Conservation (phyloP, 345 rosid species). For the Salix koriyanagi region DNA sequence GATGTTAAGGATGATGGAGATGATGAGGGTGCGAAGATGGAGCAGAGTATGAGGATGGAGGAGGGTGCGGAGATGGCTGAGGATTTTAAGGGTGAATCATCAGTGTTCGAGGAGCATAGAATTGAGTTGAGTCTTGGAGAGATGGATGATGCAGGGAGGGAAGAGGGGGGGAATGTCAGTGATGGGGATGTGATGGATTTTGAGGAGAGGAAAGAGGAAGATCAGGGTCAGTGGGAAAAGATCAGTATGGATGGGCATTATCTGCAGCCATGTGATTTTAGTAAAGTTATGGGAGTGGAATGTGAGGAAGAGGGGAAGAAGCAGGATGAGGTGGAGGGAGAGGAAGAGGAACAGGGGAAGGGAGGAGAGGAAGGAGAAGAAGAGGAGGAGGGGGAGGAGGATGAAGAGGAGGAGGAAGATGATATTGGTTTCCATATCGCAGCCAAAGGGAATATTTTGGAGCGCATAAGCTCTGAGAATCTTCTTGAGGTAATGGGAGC, state of each 20-base stretch:
- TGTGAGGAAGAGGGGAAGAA: slow-evolving; percentile 20
- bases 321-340: slow-evolving; percentile 23
- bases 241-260: slow-evolving; percentile 32
- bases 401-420: slow-evolving; percentile 35
- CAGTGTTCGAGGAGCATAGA: slow-evolving; percentile 48
- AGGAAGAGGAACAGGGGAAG: slow-evolving; percentile 15
- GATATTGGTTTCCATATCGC: slow-evolving; percentile 45
- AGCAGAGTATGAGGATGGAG: slow-evolving; percentile 34
- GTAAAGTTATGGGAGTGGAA: slow-evolving; percentile 11
- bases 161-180: slow-evolving; percentile 14
- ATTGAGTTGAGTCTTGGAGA: slow-evolving; percentile 66
- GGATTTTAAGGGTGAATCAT: slow-evolving; percentile 1
- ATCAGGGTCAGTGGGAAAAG: slow-evolving; percentile 38
- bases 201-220: slow-evolving; percentile 41
- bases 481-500: slow-evolving; percentile 61
- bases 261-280: slow-evolving; percentile 43
- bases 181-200: slow-evolving; percentile 38
- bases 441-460: slow-evolving; percentile 39
- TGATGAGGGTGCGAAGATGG: slow-evolving; percentile 21
- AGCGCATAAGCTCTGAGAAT: slow-evolving; percentile 48
- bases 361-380: slow-evolving; percentile 34
- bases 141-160: slow-evolving; percentile 34
- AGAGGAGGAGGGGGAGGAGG: slow-evolving; percentile 34
- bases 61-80: slow-evolving; percentile 38
- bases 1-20: slow-evolving; percentile 30